These are phyloP conservation scores for Pichia rugopelliculosa DNA, from an alignment of 805 yeast species.

Conservation along the genomic window DNA sequence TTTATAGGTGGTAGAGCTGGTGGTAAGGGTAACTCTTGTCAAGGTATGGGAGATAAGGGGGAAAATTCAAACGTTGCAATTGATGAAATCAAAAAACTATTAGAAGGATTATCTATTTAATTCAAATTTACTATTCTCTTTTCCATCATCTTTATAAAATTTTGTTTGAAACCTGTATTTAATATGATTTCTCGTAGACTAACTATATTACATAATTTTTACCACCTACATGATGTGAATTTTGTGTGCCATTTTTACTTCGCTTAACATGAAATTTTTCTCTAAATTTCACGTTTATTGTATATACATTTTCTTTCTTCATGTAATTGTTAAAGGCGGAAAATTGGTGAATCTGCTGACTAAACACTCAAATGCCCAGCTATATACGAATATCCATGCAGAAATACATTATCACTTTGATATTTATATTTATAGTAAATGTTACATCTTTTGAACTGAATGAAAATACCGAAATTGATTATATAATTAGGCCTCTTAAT, in stretches of 20 bases:
- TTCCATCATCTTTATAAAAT: not conserved
- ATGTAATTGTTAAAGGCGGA: too few relatives aligned
- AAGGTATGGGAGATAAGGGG: constrained; percentile 91
- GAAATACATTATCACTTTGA: not conserved
- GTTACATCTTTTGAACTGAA: not conserved
- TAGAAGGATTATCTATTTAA: constrained; percentile 45
- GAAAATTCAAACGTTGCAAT: constrained; percentile 67
- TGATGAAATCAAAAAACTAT: constrained; percentile 53
- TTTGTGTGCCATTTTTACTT: too few relatives aligned
- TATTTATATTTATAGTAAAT: not conserved
- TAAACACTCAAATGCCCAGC: not conserved
- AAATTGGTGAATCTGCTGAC: too few relatives aligned
- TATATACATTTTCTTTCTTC: too few relatives aligned
- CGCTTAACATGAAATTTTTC: too few relatives aligned
- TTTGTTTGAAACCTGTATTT: not conserved
- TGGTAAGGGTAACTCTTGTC: constrained; percentile 94
- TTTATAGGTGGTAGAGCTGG: constrained; percentile 96
- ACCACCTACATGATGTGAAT: too few relatives aligned
- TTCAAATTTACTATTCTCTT: not conserved
- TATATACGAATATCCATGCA: not conserved
- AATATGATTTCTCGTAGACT: too few relatives aligned
- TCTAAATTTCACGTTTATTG: too few relatives aligned
- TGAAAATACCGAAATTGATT: not conserved
- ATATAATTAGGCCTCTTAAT: not conserved
- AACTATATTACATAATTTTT: too few relatives aligned